Percentiles rank a stretch among this genome's conserved stretches.
Conservation (phyloP, 495 filamentous ascomycete genomes). For the Hyphodiscus hymeniophilus region DNA sequence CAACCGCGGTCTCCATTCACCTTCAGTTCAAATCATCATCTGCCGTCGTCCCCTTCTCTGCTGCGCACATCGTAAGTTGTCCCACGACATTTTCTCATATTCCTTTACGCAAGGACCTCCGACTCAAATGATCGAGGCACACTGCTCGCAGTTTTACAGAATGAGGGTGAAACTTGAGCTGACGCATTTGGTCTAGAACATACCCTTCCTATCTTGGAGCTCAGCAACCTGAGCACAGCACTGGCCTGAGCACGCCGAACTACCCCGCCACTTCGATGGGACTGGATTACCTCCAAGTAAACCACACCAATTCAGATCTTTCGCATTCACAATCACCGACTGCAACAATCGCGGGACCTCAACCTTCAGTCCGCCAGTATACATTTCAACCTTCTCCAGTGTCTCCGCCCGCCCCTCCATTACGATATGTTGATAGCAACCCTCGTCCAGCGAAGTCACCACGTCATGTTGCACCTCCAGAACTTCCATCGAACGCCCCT, state of each 20-base stretch:
- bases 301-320: constrained; percentile 36
- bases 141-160: not conserved
- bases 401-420: constrained; percentile 20
- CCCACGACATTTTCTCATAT: not conserved
- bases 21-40: constrained; percentile 44
- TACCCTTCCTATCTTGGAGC: constrained; percentile 34
- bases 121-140: too few relatives aligned
- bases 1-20: constrained; percentile 43
- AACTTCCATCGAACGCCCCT: constrained; percentile 7
- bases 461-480: constrained; percentile 38
- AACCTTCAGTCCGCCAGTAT: constrained; percentile 36
- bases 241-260: constrained; percentile 23
- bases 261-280: constrained; percentile 42
- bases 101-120: too few relatives aligned
- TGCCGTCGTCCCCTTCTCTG: constrained; percentile 36
- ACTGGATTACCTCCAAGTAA: constrained; percentile 35
- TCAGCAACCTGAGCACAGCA: constrained; percentile 32
- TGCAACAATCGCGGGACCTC: constrained; percentile 24
- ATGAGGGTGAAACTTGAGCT: constrained; percentile 9
- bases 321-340: constrained; percentile 29
- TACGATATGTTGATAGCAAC: constrained; percentile 37
- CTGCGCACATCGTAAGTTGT: constrained; percentile 18
- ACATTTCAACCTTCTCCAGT: constrained; percentile 37
- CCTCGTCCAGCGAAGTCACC: constrained; percentile 46
- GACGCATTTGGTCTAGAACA: constrained; percentile 13